Percentiles rank a stretch among this genome's conserved stretches.
Evolutionary conservation across 208 protist genomes (phyloP).

Genomic region (Trypanosoma platydactyli): DNA sequence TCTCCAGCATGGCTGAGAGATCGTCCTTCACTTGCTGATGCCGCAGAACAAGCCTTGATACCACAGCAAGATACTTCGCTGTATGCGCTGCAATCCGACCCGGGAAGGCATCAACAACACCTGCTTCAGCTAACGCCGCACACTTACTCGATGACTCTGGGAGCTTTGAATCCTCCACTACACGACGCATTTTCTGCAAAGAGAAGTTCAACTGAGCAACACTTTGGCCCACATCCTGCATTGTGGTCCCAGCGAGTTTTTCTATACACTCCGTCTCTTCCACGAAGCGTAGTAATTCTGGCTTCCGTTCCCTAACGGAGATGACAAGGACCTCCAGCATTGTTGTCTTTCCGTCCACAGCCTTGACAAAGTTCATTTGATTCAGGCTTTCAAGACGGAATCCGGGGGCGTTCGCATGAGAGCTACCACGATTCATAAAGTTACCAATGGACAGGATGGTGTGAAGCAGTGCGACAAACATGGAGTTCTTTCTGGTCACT

Average conservation of each 20-base stretch:
- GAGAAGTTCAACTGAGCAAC: slow-evolving; percentile 63
- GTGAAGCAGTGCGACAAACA: slow-evolving; percentile 55
- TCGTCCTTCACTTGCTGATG: slow-evolving; percentile 70
- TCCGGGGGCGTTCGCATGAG: slow-evolving; percentile 55
- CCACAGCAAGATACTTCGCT: slow-evolving; percentile 34
- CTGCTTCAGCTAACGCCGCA: slow-evolving; percentile 26
- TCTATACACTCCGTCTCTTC: slow-evolving; percentile 48
- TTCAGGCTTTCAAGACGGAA: slow-evolving; percentile 75
- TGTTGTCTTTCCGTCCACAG: slow-evolving; percentile 71
- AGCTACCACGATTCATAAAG: slow-evolving; percentile 70
- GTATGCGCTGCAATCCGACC: slow-evolving; percentile 31
- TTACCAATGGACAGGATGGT: slow-evolving; percentile 62
- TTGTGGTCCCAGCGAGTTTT: slow-evolving; percentile 9
- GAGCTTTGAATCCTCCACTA: slow-evolving; percentile 55
- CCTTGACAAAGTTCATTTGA: slow-evolving; percentile 73
- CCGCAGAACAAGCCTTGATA: slow-evolving; percentile 54
- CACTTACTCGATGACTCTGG: slow-evolving; percentile 41
- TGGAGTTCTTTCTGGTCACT: slow-evolving; percentile 50
- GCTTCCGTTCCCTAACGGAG: slow-evolving; percentile 37
- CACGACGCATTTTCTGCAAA: slow-evolving; percentile 71
- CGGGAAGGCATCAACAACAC: slow-evolving; percentile 45
- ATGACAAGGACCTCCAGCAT: slow-evolving; percentile 68
- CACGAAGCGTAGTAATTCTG: slow-evolving; percentile 46
- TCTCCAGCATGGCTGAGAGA: slow-evolving; percentile 61
- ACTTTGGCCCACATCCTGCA: slow-evolving; percentile 65